Evolutionary conservation across 1,139 yeast species (phyloP).

Genomic region (Geotrichum candidum): DNA sequence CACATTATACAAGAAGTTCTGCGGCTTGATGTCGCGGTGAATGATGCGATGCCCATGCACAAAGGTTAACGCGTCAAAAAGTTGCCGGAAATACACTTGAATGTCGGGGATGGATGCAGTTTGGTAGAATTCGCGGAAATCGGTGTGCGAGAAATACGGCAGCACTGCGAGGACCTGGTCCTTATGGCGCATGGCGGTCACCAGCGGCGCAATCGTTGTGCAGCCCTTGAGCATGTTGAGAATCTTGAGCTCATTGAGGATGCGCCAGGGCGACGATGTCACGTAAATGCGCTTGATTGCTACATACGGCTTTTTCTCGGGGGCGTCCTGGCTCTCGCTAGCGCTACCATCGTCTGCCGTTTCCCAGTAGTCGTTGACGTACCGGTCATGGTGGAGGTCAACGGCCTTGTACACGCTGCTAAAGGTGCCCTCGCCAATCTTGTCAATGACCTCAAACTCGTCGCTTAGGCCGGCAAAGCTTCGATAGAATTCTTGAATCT

Average conservation of each 20-base stretch:
- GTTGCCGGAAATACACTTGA: slow-evolving; percentile 70
- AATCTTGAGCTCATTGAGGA: slow-evolving; percentile 76
- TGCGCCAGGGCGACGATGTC: slow-evolving; percentile 89
- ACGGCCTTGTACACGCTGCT: slow-evolving; percentile 87
- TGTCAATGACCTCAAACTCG: slow-evolving; percentile 64
- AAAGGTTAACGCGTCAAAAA: slow-evolving; percentile 67
- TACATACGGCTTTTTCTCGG: slow-evolving; percentile 48
- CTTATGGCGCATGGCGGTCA: slow-evolving; percentile 78
- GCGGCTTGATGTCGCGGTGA: slow-evolving; percentile 84
- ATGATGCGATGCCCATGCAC: slow-evolving; percentile 72
- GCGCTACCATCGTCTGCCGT: not conserved
- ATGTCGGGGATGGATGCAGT: slow-evolving; percentile 75
- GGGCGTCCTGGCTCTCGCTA: not conserved
- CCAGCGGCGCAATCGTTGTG: slow-evolving; percentile 74
- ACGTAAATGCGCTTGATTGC: slow-evolving; percentile 93
- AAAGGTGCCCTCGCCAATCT: slow-evolving; percentile 94
- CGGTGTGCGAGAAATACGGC: slow-evolving; percentile 88
- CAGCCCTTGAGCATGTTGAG: slow-evolving; percentile 63
- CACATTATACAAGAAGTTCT: slow-evolving; percentile 73
- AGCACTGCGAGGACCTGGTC: slow-evolving; percentile 91
- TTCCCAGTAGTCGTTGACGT: slow-evolving; percentile 28
- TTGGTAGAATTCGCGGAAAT: slow-evolving; percentile 75
- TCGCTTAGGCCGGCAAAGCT: slow-evolving; percentile 58
- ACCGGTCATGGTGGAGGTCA: slow-evolving; percentile 42
- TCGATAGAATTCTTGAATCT: slow-evolving; percentile 56